Percentiles rank a stretch among this genome's conserved stretches.
These are phyloP conservation scores for Mycosphaerelloides madeirae DNA, from an alignment of 2,329 filamentous ascomycete species.

Conservation along the genomic window DNA sequence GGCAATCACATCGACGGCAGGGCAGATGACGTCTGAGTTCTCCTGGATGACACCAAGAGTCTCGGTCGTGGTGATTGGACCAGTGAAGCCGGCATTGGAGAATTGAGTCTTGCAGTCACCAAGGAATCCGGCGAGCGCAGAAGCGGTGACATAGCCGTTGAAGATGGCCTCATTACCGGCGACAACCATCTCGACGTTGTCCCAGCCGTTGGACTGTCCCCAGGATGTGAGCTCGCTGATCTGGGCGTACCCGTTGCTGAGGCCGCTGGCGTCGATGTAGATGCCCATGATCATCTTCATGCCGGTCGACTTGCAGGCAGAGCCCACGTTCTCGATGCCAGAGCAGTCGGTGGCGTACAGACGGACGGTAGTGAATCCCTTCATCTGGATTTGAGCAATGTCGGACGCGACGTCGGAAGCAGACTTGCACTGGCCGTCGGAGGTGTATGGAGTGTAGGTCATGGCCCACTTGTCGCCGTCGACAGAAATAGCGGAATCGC, in stretches of 20 bases:
- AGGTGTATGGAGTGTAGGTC: slow-evolving; percentile 47
- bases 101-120: slow-evolving; percentile 60
- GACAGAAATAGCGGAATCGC: slow-evolving; percentile 18
- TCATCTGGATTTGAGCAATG: slow-evolving; percentile 39
- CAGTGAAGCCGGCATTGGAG: slow-evolving; percentile 55
- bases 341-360: slow-evolving; percentile 91
- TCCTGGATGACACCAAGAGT: slow-evolving; percentile 71
- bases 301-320: slow-evolving; percentile 60
- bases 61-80: slow-evolving; percentile 79
- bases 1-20: slow-evolving; percentile 69
- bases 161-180: slow-evolving; percentile 89
- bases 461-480: slow-evolving; percentile 46
- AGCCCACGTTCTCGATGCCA: slow-evolving; percentile 70
- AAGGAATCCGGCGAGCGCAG: slow-evolving; percentile 67
- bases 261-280: slow-evolving; percentile 64
- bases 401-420: slow-evolving; percentile 37
- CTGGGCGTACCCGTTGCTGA: slow-evolving; percentile 61
- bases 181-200: slow-evolving; percentile 71
- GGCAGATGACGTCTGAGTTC: slow-evolving; percentile 61
- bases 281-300: slow-evolving; percentile 82
- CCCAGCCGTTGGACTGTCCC: slow-evolving; percentile 65
- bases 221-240: slow-evolving; percentile 67
- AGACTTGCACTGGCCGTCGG: slow-evolving; percentile 41
- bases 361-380: slow-evolving; percentile 62
- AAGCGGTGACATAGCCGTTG: slow-evolving; percentile 62